Conservation (phyloP, 129 eudicot species). For the Ambrosia artemisiifolia region DNA sequence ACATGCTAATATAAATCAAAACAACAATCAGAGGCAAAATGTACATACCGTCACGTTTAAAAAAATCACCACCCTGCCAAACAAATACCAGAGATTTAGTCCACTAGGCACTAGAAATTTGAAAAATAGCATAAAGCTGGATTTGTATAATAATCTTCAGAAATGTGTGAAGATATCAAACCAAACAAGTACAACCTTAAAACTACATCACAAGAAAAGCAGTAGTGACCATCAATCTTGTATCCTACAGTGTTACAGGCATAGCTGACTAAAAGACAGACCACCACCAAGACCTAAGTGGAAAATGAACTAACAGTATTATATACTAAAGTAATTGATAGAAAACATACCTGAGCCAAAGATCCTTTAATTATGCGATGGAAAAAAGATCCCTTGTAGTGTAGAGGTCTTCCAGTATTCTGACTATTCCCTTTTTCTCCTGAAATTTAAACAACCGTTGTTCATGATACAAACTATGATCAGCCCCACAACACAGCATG, state of each 20-base stretch:
- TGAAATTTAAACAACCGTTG: conserved; percentile 26
- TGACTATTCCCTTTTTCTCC: conserved; percentile 87
- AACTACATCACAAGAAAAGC: conserved; percentile 99
- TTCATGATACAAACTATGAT: background rate
- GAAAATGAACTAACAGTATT: background rate
- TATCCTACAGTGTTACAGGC: conserved; percentile 83
- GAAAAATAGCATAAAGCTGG: background rate
- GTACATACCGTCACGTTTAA: conserved; percentile 78
- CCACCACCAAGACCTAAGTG: conserved; percentile 24
- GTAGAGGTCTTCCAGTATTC: conserved; percentile 68
- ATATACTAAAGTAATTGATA: conserved; percentile 3
- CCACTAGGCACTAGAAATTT: background rate
- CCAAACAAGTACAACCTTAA: conserved; percentile 59
- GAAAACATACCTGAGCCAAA: conserved; percentile 80
- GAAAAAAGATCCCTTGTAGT: conserved; percentile 91
- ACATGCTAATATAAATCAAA: background rate
- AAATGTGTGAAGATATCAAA: conserved; percentile 38
- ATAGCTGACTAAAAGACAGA: conserved; percentile 60
- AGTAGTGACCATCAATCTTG: conserved; percentile 90
- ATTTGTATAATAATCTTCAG: conserved; percentile 22
- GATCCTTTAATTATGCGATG: conserved; percentile 79
- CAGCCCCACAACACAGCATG: background rate
- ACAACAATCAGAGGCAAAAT: background rate
- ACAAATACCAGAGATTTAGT: conserved; percentile 27
- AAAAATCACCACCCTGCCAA: conserved; percentile 94